phyloP scores from a whole-genome alignment of 495 filamentous ascomycete genomes.

The Penicillium waksmanii region DNA sequence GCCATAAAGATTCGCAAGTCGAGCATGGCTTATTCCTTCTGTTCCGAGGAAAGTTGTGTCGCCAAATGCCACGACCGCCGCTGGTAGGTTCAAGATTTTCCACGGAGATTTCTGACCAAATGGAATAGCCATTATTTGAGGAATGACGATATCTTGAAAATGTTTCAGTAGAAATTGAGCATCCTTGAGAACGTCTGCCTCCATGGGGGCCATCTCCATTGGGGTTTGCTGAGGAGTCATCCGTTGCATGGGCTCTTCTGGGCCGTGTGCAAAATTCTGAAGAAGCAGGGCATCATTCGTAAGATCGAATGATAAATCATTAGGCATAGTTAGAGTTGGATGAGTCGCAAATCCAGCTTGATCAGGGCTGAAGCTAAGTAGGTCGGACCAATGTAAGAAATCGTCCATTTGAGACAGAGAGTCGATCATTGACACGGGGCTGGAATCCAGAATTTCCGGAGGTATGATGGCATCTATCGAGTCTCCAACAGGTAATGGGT shows the following conservation, averaged over 20 bases:
- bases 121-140: conserved; percentile 38
- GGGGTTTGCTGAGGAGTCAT: conserved; percentile 16
- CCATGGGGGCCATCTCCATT: conserved; percentile 9
- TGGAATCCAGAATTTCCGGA: conserved; percentile 15
- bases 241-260: conserved; percentile 9
- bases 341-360: conserved; percentile 20
- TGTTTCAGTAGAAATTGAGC: conserved; percentile 35
- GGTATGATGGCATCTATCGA: conserved; percentile 7
- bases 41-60: conserved; percentile 37
- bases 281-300: conserved; percentile 13
- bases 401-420: conserved; percentile 37
- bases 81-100: conserved; percentile 37
- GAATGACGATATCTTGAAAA: conserved; percentile 38
- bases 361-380: conserved; percentile 35
- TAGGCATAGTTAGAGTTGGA: conserved; percentile 22
- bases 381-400: conserved; percentile 41
- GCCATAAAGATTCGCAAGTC: conserved; percentile 37
- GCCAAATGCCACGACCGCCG: conserved; percentile 35
- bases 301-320: conserved; percentile 23
- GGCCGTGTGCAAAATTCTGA: conserved; percentile 4
- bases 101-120: conserved; percentile 38
- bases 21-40: conserved; percentile 34
- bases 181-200: conserved; percentile 26
- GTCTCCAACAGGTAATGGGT: not conserved
- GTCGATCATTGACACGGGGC: conserved; percentile 28